A percentile compares a stretch with the other conserved stretches of the same genome.
These are phyloP conservation scores for Fraxinus baroniana DNA, from an alignment of 305 asterid genomes.

Conservation along the genomic window DNA sequence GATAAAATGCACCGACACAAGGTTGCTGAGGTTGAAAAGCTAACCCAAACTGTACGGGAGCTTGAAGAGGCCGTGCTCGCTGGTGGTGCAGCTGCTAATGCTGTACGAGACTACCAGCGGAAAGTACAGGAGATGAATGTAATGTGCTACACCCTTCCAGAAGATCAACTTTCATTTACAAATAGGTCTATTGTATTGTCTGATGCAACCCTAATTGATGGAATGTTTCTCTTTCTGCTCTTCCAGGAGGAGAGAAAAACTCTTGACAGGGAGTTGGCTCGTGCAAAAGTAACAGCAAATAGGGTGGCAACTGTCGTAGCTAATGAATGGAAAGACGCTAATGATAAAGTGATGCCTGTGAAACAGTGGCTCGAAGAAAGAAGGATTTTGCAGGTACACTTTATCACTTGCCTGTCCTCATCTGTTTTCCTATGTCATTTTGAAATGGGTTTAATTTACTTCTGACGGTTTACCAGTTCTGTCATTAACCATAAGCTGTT, in stretches of 20 bases:
- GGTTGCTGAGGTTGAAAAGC: constrained; percentile 99
- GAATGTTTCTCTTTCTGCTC: constrained; percentile 11
- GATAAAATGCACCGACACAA: constrained; percentile 95
- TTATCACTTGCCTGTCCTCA: background rate
- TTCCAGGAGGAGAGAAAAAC: constrained; percentile 94
- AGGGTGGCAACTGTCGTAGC: constrained; percentile 99
- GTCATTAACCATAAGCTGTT: constrained; percentile 21
- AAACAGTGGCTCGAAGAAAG: constrained; percentile 99
- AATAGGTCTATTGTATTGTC: constrained; percentile 14
- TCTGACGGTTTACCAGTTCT: constrained; percentile 3
- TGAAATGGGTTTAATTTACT: constrained; percentile 13
- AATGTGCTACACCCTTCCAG: constrained; percentile 26
- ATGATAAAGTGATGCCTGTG: constrained; percentile 98
- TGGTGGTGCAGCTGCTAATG: constrained; percentile 99
- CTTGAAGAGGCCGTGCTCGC: constrained; percentile 99
- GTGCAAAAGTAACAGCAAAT: constrained; percentile 98
- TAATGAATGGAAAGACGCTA: constrained; percentile 98
- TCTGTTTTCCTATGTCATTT: background rate
- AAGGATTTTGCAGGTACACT: constrained; percentile 81
- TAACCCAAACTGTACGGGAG: constrained; percentile 96
- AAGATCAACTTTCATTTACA: background rate
- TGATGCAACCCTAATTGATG: constrained; percentile 16
- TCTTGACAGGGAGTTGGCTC: constrained; percentile 95
- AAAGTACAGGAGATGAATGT: constrained; percentile 99
- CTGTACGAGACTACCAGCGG: constrained; percentile 97